Percentiles rank a stretch among this genome's conserved stretches.
Conservation (phyloP, 176 grass and related monocot genomes). For the Thinopyrum elongatum region DNA sequence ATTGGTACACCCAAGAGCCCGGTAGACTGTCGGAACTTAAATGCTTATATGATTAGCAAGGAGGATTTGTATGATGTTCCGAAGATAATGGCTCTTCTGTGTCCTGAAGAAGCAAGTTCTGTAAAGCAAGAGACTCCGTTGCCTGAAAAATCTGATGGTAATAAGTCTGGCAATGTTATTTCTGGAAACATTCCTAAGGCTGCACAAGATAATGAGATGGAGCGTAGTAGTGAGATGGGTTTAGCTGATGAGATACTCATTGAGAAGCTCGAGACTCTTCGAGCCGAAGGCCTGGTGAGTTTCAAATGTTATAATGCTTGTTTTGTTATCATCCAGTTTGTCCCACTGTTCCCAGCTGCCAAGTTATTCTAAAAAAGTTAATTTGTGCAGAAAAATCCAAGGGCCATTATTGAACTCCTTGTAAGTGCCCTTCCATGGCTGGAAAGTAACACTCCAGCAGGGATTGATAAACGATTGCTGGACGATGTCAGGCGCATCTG, state of each 20-base stretch:
- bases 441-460: neutral
- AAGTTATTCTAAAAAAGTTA: neutral
- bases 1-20: conserved; percentile 30
- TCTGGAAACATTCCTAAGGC: neutral
- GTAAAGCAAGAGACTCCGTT: neutral
- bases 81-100: conserved; percentile 35
- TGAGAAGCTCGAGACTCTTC: conserved; percentile 45
- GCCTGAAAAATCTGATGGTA: neutral
- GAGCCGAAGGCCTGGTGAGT: conserved; percentile 36
- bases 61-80: conserved; percentile 35
- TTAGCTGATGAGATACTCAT: neutral
- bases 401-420: conserved; percentile 25
- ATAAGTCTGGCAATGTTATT: neutral
- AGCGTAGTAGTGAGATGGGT: neutral
- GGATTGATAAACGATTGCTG: conserved; percentile 27
- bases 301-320: neutral
- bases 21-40: neutral
- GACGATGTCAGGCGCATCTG: conserved; percentile 18
- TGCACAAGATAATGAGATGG: neutral
- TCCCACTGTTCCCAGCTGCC: neutral
- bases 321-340: neutral
- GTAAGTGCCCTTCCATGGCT: conserved; percentile 26
- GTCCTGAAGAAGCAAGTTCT: conserved; percentile 11
- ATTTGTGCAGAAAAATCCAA: conserved; percentile 36
- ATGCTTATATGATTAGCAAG: conserved; percentile 34